Conservation (phyloP, 176 grass and related monocot genomes). For the Oryza meridionalis region DNA sequence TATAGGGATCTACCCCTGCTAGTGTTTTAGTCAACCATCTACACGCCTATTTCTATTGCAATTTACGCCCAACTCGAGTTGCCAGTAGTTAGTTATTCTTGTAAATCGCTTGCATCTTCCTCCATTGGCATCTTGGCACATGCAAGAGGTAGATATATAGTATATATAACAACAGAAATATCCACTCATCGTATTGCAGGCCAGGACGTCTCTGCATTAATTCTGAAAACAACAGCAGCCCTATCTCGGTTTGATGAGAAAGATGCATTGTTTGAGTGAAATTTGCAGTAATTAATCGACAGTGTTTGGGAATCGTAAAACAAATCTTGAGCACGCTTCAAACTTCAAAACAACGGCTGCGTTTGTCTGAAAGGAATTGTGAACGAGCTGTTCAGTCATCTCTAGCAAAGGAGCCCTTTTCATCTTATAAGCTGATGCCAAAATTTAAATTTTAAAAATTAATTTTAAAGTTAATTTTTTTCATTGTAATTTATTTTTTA, state of each 20-base stretch:
- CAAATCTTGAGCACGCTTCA: background rate
- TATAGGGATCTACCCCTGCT: background rate
- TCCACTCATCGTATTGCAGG: background rate
- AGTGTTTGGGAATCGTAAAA: background rate
- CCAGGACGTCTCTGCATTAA: background rate
- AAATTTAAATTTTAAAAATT: too few relatives aligned
- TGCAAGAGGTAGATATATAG: background rate
- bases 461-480: too few relatives aligned
- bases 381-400: background rate
- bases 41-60: background rate
- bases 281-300: background rate
- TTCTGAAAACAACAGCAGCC: constrained; percentile 6
- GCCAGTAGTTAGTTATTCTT: background rate
- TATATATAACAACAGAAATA: background rate
- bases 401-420: background rate
- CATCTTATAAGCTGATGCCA: too few relatives aligned
- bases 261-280: background rate
- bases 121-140: constrained; percentile 3
- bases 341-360: background rate
- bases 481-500: too few relatives aligned
- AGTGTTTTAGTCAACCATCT: background rate
- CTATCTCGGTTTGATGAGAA: background rate
- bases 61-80: background rate
- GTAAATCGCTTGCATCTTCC: background rate
- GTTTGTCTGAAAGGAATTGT: background rate